Conservation (phyloP, 2,329 filamentous ascomycete species). For the Pseudogymnoascus sp. region DNA sequence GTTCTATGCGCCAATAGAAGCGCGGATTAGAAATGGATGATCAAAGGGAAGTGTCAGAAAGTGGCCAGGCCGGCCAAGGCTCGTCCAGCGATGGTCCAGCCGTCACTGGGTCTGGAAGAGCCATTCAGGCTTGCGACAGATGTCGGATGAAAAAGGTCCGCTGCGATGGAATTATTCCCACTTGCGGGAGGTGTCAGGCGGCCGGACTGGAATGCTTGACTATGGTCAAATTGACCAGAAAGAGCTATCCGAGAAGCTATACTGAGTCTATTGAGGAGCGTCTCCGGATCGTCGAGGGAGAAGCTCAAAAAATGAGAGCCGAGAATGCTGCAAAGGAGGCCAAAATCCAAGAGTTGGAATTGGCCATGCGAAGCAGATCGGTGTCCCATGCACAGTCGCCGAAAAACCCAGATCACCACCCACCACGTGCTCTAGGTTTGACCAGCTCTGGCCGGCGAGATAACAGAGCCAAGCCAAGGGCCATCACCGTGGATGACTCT, state of each 20-base stretch:
- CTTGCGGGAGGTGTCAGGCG: conserved; percentile 14
- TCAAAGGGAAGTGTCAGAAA: not conserved
- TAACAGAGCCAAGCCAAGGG: not conserved
- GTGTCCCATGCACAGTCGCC: conserved; percentile 5
- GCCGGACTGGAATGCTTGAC: conserved; percentile 15
- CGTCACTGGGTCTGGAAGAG: conserved; percentile 13
- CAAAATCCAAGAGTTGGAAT: conserved; percentile 15
- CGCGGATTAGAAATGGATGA: not conserved
- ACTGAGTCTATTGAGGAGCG: conserved; percentile 17
- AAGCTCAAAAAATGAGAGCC: conserved; percentile 13
- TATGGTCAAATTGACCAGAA: conserved; percentile 15
- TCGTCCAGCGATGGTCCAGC: conserved; percentile 4
- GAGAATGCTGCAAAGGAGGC: conserved; percentile 13
- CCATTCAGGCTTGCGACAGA: conserved; percentile 15
- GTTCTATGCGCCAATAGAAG: not conserved
- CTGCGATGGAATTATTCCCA: conserved; percentile 14
- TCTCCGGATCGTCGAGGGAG: conserved; percentile 14
- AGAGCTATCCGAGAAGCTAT: conserved; percentile 16
- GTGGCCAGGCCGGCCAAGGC: not conserved
- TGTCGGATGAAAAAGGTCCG: conserved; percentile 16
- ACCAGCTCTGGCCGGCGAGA: not conserved
- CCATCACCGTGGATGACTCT: conserved; percentile 12
- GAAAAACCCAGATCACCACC: not conserved
- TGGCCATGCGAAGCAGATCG: not conserved
- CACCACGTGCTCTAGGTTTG: not conserved